Conservation (phyloP, 495 filamentous ascomycete species). For the Neurospora sp. region DNA sequence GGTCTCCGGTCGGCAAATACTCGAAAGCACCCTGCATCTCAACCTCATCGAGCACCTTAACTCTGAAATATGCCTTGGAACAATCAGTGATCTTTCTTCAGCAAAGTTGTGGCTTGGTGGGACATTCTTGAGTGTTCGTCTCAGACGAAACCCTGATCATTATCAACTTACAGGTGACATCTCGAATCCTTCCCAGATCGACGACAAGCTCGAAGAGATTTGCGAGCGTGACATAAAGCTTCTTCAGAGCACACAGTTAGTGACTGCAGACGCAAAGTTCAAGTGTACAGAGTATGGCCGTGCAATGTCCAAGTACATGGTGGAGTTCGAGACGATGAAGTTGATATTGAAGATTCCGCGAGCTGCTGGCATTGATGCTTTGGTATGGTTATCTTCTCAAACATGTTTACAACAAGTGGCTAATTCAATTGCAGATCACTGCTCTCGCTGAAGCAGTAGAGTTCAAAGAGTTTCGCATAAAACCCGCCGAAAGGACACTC, state of each 20-base stretch:
- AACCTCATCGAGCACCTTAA: conserved; percentile 91
- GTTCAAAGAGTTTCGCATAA: conserved; percentile 61
- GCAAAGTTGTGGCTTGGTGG: conserved; percentile 77
- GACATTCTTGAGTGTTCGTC: conserved; percentile 79
- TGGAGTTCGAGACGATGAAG: conserved; percentile 88
- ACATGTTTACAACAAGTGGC: conserved; percentile 22
- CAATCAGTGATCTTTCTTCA: conserved; percentile 56
- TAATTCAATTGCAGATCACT: conserved; percentile 25
- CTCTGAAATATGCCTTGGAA: conserved; percentile 81
- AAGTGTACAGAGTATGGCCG: conserved; percentile 69
- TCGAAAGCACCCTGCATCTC: conserved; percentile 82
- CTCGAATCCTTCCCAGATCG: conserved; percentile 38
- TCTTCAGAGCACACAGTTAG: conserved; percentile 51
- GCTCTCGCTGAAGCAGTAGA: conserved; percentile 57
- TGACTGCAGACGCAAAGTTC: conserved; percentile 41
- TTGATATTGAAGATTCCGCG: conserved; percentile 52
- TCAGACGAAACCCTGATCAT: conserved; percentile 67
- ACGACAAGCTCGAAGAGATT: conserved; percentile 66
- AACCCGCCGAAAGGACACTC: conserved; percentile 58
- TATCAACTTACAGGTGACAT: conserved; percentile 58
- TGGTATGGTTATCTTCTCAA: conserved; percentile 42
- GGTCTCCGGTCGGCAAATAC: conserved; percentile 67
- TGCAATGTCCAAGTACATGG: conserved; percentile 88
- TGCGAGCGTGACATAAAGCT: conserved; percentile 69
- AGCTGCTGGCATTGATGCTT: conserved; percentile 53